These are phyloP conservation scores for Chaetothyriales sp. DNA, from an alignment of 2,329 filamentous ascomycete genomes.

Conservation along the genomic window DNA sequence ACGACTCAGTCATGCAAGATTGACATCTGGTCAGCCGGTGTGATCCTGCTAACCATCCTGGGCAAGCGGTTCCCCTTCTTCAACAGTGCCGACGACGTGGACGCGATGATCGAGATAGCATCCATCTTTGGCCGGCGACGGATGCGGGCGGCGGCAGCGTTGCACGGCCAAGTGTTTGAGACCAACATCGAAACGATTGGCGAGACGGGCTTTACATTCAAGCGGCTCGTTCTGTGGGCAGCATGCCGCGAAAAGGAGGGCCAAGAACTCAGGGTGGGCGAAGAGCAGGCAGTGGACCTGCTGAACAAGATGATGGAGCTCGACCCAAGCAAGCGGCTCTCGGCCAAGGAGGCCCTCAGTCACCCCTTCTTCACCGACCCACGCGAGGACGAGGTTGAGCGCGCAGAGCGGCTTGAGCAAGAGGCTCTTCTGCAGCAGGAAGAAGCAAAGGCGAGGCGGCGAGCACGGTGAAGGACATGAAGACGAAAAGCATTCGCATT, in stretches of 20 bases:
- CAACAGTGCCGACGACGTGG: slow-evolving; percentile 94
- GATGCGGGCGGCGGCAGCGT: slow-evolving; percentile 67
- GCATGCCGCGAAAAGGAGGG: slow-evolving; percentile 57
- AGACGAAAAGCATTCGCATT: neutral
- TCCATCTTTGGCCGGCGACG: slow-evolving; percentile 77
- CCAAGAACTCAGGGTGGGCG: slow-evolving; percentile 28
- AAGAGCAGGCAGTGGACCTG: slow-evolving; percentile 32
- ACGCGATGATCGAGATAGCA: slow-evolving; percentile 92
- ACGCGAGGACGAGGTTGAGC: slow-evolving; percentile 17
- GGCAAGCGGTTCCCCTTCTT: slow-evolving; percentile 93
- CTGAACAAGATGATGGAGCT: slow-evolving; percentile 30
- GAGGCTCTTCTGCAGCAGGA: slow-evolving; percentile 5
- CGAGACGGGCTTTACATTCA: slow-evolving; percentile 67
- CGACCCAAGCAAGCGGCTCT: slow-evolving; percentile 28
- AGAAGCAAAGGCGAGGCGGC: neutral
- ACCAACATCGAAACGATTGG: slow-evolving; percentile 85
- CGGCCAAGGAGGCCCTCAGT: slow-evolving; percentile 28
- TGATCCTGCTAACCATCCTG: slow-evolving; percentile 91
- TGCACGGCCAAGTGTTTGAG: slow-evolving; percentile 86
- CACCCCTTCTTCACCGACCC: slow-evolving; percentile 32
- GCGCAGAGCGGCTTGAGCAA: slow-evolving; percentile 12
- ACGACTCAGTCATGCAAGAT: slow-evolving; percentile 87
- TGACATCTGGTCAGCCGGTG: slow-evolving; percentile 91
- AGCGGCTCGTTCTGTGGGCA: slow-evolving; percentile 92
- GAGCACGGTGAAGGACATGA: neutral